Conservation (phyloP, 495 filamentous ascomycete species). For the Xanthoparmelia taractica region DNA sequence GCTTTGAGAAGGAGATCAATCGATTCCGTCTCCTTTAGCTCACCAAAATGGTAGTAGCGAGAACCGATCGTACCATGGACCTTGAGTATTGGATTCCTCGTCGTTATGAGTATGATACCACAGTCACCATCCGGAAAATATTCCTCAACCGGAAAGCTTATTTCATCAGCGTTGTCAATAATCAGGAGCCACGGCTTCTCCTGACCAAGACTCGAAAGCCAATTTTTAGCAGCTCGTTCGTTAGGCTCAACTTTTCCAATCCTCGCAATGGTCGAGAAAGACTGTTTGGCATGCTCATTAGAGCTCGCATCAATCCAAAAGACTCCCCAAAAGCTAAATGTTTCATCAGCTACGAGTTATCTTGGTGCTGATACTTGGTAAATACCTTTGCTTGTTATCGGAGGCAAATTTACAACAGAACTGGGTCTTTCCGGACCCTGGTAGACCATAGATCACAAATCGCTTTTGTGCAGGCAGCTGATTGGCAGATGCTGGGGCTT, state of each 20-base stretch:
- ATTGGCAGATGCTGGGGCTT: background rate
- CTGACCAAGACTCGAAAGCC: slow-evolving; percentile 24
- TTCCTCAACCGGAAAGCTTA: slow-evolving; percentile 24
- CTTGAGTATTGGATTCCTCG: slow-evolving; percentile 31
- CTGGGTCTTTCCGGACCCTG: slow-evolving; percentile 36
- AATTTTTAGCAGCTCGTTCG: slow-evolving; percentile 20
- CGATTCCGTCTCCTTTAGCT: slow-evolving; percentile 29
- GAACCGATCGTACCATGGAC: slow-evolving; percentile 31
- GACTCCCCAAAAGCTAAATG: slow-evolving; percentile 30
- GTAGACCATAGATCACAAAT: slow-evolving; percentile 32
- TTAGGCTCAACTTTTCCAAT: slow-evolving; percentile 26
- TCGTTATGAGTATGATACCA: slow-evolving; percentile 38
- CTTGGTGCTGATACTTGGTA: slow-evolving; percentile 9
- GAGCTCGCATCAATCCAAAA: slow-evolving; percentile 32
- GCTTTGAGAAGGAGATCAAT: slow-evolving; percentile 30
- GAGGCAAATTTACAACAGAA: slow-evolving; percentile 34
- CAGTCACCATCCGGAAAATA: slow-evolving; percentile 33
- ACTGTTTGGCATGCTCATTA: slow-evolving; percentile 24
- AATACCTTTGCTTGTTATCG: slow-evolving; percentile 28
- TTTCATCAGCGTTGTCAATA: slow-evolving; percentile 40
- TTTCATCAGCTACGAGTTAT: slow-evolving; percentile 19
- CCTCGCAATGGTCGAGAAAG: slow-evolving; percentile 28
- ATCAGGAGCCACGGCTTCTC: slow-evolving; percentile 34
- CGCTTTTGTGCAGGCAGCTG: slow-evolving; percentile 21
- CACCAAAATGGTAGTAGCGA: slow-evolving; percentile 28